Evolutionary conservation across 2,329 filamentous ascomycete species (phyloP), one percentile per base, ranked within the genome.

Genomic region (Cladosporium sp.): DNA sequence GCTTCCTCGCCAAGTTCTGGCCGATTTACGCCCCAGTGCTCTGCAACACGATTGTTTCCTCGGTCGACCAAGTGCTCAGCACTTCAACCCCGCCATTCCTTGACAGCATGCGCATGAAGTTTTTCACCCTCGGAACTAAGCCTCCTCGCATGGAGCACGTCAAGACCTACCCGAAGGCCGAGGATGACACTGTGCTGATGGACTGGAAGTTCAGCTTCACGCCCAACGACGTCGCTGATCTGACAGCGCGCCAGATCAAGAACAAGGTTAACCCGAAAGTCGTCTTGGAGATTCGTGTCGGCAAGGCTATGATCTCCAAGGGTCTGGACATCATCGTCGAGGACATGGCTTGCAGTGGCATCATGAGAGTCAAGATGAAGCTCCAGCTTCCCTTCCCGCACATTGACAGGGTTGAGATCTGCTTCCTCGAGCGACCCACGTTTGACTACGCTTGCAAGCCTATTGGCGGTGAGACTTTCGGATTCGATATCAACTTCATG

Each of bases 151-250:
- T 98, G 77, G 93, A 98, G 72, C 91, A 97, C 66, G 93, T 98
- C 70, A 97, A 95, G 77, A 95, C 93, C 0, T 96, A 98, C 63
- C 92, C 92, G 54, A 95, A 93, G 70, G 89, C 88, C 1, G 89
- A 96, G 61, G 91, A 96, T 58, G 93, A 98, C 66, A 85, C 91
- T 54, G 89, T 98, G 40, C 82, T 97, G 65, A 98, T 98, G 93
- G 93, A 98, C 69, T 98, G 93, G 93, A 95, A 95, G 66, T 98
- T 98, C 72, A 97, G 92, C 77, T 98, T 98, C 74, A 97, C 89
- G 0, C 93, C 93, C 33, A 97, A 93, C 61, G 95, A 98, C 70
- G 87, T 82, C 2, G 84, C 87, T 60, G 93, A 98, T 70, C 83
- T 98, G 80, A 98, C 93, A 2, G 77, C 85, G 2, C 83, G 86